phyloP scores from a whole-genome alignment of 257 asterid species.

The Solanum chaucha region DNA sequence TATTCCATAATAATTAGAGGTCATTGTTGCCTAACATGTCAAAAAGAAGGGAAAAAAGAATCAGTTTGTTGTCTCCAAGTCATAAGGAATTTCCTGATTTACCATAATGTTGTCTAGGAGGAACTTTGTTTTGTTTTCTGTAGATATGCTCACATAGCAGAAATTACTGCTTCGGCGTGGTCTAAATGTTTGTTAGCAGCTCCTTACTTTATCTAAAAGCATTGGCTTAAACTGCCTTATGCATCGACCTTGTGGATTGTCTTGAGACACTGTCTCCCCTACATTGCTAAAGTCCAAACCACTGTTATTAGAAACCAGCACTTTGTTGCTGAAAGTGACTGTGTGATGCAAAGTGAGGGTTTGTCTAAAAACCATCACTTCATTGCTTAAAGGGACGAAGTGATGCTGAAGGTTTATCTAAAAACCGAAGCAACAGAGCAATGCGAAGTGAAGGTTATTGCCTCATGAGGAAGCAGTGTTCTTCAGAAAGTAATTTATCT shows the following conservation, averaged over 20 bases:
- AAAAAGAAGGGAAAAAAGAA: background rate
- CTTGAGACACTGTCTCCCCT: background rate
- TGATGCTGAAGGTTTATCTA: background rate
- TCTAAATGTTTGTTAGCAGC: background rate
- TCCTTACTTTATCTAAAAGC: background rate
- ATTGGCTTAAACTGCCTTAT: background rate
- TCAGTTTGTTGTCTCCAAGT: background rate
- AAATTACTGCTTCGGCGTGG: background rate
- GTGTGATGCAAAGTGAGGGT: background rate
- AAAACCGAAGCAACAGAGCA: background rate
- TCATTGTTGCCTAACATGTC: background rate
- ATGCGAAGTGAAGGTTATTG: background rate
- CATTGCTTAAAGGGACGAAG: background rate
- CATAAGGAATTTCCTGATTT: background rate
- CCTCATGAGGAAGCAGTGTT: background rate
- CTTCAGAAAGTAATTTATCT: background rate
- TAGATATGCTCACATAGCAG: background rate
- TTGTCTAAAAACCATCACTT: background rate
- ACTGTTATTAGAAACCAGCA: background rate
- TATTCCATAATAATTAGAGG: background rate
- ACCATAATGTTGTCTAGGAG: background rate
- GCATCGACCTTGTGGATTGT: background rate
- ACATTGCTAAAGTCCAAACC: background rate
- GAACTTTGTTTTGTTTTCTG: background rate
- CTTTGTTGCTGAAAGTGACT: background rate